Evolutionary conservation across 73 alveolate species (phyloP), one percentile per base, ranked within the genome.

Genomic region (Effrenium voratum): DNA sequence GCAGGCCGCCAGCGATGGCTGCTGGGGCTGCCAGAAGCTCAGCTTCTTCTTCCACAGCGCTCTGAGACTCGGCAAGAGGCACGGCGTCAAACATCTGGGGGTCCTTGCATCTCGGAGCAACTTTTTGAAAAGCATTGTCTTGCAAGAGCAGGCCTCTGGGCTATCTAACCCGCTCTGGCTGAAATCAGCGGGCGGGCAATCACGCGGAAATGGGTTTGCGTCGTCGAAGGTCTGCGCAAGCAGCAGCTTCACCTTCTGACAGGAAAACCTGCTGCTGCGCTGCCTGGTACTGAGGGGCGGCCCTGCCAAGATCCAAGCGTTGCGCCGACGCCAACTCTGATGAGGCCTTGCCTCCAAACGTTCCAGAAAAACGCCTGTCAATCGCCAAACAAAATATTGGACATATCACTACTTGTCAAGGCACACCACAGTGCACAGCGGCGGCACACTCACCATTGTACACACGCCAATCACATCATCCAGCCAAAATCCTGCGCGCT

Each of bases 281-380:
- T 0, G 32, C 91, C 6, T 81, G 32, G 72, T 81, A 81, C 47
- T 81, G 91, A 22, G 91, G 91, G 50, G 91, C 73, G 24, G 91
- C 91, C 91, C 87, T 76, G 60, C 19, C 36, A 76, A n/a, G n/a
- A n/a, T n/a, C 19, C 2, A 28, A 28, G 8, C 40, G 16, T 12
- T 36, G 4, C 63, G 1, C 3, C 5, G 34, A 73, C n/a, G 55
- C 49, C 36, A 36, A 19, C 2, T 5, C 15, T 55, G 3, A 4
- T 24, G 22, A 3, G 12, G 28, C 41, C 87, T 12, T 6, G 43
- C 87, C 91, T 81, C 91, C 91, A 81, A 38, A 47, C 91, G n/a
- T 81, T 81, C 91, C 91, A 81, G 41, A 81, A 81, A 44, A 81
- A 81, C 10, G 91, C 91, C 91, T 81, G 90, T 49, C 91, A 6